Evolutionary conservation across 2,329 filamentous ascomycete species (phyloP).

Genomic region (Penicillium sp.): DNA sequence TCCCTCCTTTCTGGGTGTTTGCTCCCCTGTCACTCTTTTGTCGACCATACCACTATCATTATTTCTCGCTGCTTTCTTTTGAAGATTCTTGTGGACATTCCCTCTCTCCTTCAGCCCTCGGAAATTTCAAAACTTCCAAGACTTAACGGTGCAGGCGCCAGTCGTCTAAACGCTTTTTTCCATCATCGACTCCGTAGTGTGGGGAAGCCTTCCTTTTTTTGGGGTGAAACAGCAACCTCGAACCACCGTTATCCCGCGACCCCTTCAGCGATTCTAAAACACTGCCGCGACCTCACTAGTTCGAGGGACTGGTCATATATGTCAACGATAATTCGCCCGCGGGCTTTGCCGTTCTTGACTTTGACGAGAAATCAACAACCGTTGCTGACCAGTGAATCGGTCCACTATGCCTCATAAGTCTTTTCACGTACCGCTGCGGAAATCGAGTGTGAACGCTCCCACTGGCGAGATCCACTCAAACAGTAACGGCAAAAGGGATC

Average conservation of each 20-base stretch:
- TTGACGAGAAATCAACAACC: neutral
- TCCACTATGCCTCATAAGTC: slow-evolving; percentile 21
- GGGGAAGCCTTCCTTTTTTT: slow-evolving; percentile 19
- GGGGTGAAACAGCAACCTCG: slow-evolving; percentile 7
- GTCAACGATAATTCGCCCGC: neutral
- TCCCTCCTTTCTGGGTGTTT: slow-evolving; percentile 7
- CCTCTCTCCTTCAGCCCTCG: neutral
- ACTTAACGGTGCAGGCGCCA: slow-evolving; percentile 2
- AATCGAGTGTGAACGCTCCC: slow-evolving; percentile 25
- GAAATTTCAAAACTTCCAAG: slow-evolving; percentile 2
- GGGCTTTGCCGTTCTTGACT: neutral
- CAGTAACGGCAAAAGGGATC: slow-evolving; percentile 24
- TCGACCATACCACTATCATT: neutral
- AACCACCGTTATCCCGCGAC: neutral
- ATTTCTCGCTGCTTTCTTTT: neutral
- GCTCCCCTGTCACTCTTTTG: slow-evolving; percentile 7
- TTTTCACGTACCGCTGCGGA: slow-evolving; percentile 23
- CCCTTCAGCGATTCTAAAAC: neutral
- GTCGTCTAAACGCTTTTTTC: slow-evolving; percentile 1
- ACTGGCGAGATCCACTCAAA: slow-evolving; percentile 15
- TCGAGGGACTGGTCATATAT: neutral
- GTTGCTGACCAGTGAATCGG: neutral
- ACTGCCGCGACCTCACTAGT: neutral
- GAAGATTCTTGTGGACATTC: neutral
- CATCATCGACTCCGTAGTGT: slow-evolving; percentile 18